Conservation (phyloP, 441 rosid genomes). For the Syzygium malaccense region DNA sequence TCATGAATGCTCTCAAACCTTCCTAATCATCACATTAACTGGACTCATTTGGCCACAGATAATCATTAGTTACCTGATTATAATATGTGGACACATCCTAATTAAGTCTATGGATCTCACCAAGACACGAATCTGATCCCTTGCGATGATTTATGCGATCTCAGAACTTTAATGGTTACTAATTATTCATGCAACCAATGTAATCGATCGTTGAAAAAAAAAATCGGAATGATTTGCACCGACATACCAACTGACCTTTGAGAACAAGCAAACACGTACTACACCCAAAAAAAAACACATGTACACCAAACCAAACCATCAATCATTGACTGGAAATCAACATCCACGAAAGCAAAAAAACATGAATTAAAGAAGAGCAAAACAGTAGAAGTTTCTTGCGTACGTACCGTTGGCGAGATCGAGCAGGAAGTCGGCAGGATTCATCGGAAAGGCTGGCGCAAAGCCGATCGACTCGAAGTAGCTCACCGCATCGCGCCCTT, state of each 20-base stretch:
- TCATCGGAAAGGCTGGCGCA: conserved; percentile 86
- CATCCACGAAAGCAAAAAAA: background rate
- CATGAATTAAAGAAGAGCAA: background rate
- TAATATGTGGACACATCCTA: background rate
- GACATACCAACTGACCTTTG: background rate
- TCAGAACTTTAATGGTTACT: background rate
- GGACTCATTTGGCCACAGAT: background rate
- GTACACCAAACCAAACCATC: too few species aligned
- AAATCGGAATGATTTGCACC: background rate
- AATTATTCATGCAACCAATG: background rate
- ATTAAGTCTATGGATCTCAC: background rate
- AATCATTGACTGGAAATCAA: background rate
- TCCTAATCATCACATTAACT: background rate
- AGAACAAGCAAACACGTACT: background rate
- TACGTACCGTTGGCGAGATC: conserved; percentile 95
- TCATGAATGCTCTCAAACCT: background rate
- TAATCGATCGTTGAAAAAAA: background rate
- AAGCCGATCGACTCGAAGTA: conserved; percentile 72
- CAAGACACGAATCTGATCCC: background rate
- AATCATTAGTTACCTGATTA: background rate
- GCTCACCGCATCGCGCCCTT: conserved; percentile 63
- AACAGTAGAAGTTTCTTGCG: background rate
- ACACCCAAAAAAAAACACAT: background rate
- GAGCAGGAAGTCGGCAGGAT: conserved; percentile 95
- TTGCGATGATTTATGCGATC: background rate